Percentiles rank a stretch among this genome's conserved stretches.
Conservation (phyloP, 2,329 filamentous ascomycete species). For the Dactylellina haptotyla region DNA sequence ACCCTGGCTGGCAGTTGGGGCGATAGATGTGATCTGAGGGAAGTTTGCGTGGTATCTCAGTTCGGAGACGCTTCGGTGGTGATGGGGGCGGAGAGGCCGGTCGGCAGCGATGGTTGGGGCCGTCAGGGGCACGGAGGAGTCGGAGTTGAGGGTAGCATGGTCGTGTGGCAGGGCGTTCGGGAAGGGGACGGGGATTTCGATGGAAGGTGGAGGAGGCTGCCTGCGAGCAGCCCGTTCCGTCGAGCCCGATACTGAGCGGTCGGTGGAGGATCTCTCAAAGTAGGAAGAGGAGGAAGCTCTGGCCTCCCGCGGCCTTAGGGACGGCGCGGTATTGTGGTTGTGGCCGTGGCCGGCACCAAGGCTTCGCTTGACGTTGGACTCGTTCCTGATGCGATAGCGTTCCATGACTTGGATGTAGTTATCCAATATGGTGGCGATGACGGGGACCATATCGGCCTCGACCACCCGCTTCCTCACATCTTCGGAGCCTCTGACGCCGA, state of each 20-base stretch:
- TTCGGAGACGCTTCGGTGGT: conserved; percentile 60
- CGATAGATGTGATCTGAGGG: conserved; percentile 72
- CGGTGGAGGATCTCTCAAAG: conserved; percentile 61
- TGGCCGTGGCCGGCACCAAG: conserved; percentile 59
- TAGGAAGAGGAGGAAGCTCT: conserved; percentile 60
- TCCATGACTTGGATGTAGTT: conserved; percentile 98
- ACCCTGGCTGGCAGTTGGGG: conserved; percentile 66
- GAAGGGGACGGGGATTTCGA: conserved; percentile 75
- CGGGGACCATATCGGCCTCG: conserved; percentile 98
- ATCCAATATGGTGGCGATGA: conserved; percentile 96
- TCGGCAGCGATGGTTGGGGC: conserved; percentile 42
- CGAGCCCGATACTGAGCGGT: conserved; percentile 66
- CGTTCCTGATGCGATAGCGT: conserved; percentile 85
- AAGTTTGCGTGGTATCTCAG: conserved; percentile 65
- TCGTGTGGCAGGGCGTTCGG: conserved; percentile 64
- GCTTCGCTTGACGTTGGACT: conserved; percentile 77
- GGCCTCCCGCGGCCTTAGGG: conserved; percentile 61
- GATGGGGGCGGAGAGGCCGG: conserved; percentile 54
- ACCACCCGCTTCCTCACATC: conserved; percentile 92
- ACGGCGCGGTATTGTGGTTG: conserved; percentile 60
- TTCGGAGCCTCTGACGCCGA: conserved; percentile 94
- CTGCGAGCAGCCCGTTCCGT: conserved; percentile 73
- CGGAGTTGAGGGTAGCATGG: conserved; percentile 58
- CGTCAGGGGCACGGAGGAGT: conserved; percentile 52
- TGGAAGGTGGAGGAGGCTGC: conserved; percentile 83